Evolutionary conservation across 2,329 filamentous ascomycete species (phyloP).

Genomic region (Cladobotryum mycophilum): DNA sequence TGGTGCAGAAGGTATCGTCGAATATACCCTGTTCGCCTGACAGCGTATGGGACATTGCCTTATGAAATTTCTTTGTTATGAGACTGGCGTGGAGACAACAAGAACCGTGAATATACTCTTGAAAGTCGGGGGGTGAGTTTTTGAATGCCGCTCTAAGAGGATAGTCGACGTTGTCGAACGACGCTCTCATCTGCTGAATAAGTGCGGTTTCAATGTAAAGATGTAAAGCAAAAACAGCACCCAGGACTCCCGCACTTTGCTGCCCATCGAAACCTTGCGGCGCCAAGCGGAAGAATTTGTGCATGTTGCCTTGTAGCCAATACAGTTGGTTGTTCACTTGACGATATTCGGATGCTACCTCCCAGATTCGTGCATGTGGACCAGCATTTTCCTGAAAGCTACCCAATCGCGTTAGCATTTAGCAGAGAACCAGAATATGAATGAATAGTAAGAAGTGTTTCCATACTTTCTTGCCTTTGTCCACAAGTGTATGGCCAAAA

Average conservation of each 20-base stretch:
- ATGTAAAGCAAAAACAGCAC: constrained; percentile 20
- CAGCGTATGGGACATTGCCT: constrained; percentile 10
- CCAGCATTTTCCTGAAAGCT: constrained; percentile 9
- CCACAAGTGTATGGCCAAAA: constrained; percentile 16
- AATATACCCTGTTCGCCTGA: constrained; percentile 14
- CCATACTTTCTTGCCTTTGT: constrained; percentile 13
- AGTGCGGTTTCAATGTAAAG: constrained; percentile 20
- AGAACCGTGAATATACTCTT: constrained; percentile 15
- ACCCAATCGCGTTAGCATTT: too few species aligned
- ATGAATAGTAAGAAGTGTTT: too few species aligned
- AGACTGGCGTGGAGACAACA: constrained; percentile 19
- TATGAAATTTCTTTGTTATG: constrained; percentile 10
- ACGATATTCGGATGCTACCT: constrained; percentile 14
- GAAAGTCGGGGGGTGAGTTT: constrained; percentile 16
- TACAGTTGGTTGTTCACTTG: constrained; percentile 17
- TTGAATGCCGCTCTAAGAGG: constrained; percentile 19
- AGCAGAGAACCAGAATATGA: too few species aligned
- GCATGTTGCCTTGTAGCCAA: constrained; percentile 15
- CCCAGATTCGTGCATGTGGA: constrained; percentile 13
- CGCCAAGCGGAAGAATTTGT: constrained; percentile 15
- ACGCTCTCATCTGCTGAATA: constrained; percentile 19
- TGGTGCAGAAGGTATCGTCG: constrained; percentile 19
- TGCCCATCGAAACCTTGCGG: constrained; percentile 18
- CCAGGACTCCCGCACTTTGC: constrained; percentile 15
- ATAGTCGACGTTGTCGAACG: constrained; percentile 21